These are phyloP conservation scores for Grigorovia jiainica DNA, from an alignment of 805 yeast genomes.

Conservation along the genomic window DNA sequence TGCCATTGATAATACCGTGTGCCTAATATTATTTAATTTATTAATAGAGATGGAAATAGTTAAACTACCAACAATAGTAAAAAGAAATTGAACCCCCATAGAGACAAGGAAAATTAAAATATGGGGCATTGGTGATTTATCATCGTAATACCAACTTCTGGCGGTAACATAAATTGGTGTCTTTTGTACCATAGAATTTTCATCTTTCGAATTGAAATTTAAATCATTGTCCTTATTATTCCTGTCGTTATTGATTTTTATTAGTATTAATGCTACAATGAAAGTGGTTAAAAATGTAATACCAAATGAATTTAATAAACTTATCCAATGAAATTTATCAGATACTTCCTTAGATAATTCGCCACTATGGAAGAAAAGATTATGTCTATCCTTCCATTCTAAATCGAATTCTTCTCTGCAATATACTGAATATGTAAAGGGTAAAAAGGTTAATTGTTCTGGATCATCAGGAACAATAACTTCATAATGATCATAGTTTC, in stretches of 20 bases:
- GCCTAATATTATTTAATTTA: constrained; percentile 56
- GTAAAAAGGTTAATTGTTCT: constrained; percentile 38
- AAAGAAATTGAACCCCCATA: constrained; percentile 64
- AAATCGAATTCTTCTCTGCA: constrained; percentile 75
- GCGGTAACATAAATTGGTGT: constrained; percentile 27
- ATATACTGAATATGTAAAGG: constrained; percentile 77
- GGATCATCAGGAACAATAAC: constrained; percentile 34
- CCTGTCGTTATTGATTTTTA: constrained; percentile 23
- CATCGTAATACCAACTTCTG: constrained; percentile 44
- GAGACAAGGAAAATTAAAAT: constrained; percentile 52
- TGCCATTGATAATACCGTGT: constrained; percentile 55
- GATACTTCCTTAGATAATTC: constrained; percentile 28
- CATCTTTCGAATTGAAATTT: constrained; percentile 10
- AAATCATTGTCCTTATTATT: constrained; percentile 12
- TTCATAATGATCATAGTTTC: constrained; percentile 47
- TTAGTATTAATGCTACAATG: constrained; percentile 50
- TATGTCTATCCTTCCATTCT: constrained; percentile 65
- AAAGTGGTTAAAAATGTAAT: constrained; percentile 52
- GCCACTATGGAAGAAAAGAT: constrained; percentile 54
- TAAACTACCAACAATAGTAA: constrained; percentile 55
- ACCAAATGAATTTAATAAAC: constrained; percentile 62
- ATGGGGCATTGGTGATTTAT: constrained; percentile 23
- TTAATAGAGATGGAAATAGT: constrained; percentile 47
- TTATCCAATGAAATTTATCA: constrained; percentile 64
- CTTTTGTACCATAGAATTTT: constrained; percentile 13